These are phyloP conservation scores for Yarrowia sp. DNA, from an alignment of 805 yeast genomes.

Conservation along the genomic window DNA sequence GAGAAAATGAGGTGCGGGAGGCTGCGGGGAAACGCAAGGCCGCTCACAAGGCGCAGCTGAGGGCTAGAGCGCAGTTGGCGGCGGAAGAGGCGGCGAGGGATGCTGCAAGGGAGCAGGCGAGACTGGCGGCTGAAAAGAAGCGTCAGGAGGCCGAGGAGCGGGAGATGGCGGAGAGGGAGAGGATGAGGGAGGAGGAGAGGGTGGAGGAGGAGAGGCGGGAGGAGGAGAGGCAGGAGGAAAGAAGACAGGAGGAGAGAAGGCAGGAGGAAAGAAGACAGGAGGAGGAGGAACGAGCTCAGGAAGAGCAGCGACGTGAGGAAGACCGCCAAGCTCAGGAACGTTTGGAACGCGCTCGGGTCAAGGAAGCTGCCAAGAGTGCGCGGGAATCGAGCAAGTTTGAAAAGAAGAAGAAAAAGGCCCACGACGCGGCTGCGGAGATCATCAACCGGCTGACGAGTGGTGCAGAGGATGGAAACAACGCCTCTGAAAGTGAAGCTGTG, in stretches of 20 bases:
- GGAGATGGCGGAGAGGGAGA: background rate
- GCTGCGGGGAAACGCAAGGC: conserved; percentile 1
- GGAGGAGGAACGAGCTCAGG: background rate
- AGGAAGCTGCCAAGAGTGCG: conserved; percentile 1
- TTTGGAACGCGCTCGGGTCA: background rate
- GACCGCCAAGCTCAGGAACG: background rate
- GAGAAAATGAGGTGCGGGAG: background rate
- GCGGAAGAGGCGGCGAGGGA: conserved; percentile 7
- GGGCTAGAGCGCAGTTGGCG: background rate
- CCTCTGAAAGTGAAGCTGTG: background rate
- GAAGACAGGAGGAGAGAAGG: too few relatives aligned
- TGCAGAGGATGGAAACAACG: background rate
- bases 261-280: too few relatives aligned
- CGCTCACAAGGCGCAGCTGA: conserved; percentile 1
- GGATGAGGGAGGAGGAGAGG: too few relatives aligned
- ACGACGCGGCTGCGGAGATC: background rate
- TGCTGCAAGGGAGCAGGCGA: background rate
- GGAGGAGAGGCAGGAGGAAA: too few relatives aligned
- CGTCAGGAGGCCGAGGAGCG: background rate
- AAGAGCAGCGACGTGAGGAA: background rate
- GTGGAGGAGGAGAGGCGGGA: too few relatives aligned
- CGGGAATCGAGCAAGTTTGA: background rate
- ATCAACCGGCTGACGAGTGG: background rate
- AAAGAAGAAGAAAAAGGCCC: background rate
- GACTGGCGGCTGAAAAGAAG: background rate